Evolutionary conservation across 2,329 filamentous ascomycete species (phyloP), one percentile per base, ranked within the genome.

Genomic region (Penicillium thymicola): DNA sequence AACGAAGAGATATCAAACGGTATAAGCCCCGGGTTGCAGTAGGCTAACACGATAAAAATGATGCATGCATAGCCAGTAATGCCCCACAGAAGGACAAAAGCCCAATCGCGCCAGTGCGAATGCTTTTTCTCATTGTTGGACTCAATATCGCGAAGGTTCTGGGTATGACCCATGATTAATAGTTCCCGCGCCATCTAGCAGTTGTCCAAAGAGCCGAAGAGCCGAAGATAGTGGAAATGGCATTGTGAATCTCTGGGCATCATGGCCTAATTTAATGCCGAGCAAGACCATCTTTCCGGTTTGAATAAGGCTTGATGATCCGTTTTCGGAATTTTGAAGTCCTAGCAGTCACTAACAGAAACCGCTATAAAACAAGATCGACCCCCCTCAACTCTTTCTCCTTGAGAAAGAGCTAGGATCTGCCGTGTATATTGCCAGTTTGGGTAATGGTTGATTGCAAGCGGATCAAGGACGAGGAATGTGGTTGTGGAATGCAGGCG

Each of bases 51-150:
- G 2, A 58, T 53, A n/a, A 67, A 53, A n/a, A 69, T 56, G 30
- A 70, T 53, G 42, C 63, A 64, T 10, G 59, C 28, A 43, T 69
- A 71, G 28, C 66, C 60, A 40, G 66, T 3, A 16, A 57, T 32
- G 56, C 59, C 64, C 64, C 68, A 70, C 3, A 58, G 52, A 25
- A 69, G 27, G 21, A 66, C 40, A 14, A 44, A 28, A 9, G 47
- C 47, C 65, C 63, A 70, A 21, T 64, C 61, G 18, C 59, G 65
- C 60, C 60, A 64, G 32, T 32, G 37, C n/a, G 59, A 58, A 36
- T 46, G 16, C 23, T 43, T 40, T 18, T 50, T 44, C 21, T 58
- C 48, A 23, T 55, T 54, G 28, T 58, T 57, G 36, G 63, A 64
- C 54, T 70, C 66, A 27, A 67, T 23, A 57, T 71, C 66, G 36